Percentiles rank a stretch among this genome's conserved stretches.
phyloP scores from a whole-genome alignment of 352 stramenopile species.

The Globisporangium nagaii region DNA sequence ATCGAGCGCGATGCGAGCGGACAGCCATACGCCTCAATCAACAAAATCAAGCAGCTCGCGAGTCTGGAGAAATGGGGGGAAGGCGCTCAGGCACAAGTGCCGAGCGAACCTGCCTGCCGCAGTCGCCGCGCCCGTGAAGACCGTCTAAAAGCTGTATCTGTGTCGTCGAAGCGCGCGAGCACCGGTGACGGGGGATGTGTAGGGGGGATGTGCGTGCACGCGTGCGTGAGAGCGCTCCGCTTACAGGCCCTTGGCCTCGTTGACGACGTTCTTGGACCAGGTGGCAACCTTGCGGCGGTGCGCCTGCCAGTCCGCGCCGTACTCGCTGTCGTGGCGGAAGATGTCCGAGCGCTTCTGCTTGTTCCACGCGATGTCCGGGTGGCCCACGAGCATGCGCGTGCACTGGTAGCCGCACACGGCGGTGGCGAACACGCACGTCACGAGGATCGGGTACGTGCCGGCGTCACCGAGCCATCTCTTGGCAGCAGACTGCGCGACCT shows the following conservation, averaged over 20 bases:
- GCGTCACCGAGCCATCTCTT: slow-evolving; percentile 77
- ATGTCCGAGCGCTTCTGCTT: slow-evolving; percentile 72
- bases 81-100: neutral
- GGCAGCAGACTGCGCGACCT: slow-evolving; percentile 38
- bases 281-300: slow-evolving; percentile 69
- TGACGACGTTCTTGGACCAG: slow-evolving; percentile 70
- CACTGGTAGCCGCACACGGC: slow-evolving; percentile 70
- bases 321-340: slow-evolving; percentile 61
- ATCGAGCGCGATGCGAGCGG: too few species aligned
- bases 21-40: slow-evolving; percentile 2
- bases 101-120: neutral
- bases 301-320: slow-evolving; percentile 64
- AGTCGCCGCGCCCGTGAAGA: neutral
- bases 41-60: slow-evolving; percentile 6
- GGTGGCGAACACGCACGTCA: slow-evolving; percentile 58
- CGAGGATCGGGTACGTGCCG: slow-evolving; percentile 69
- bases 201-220: too few species aligned
- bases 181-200: too few species aligned
- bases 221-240: neutral
- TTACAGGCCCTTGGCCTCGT: slow-evolving; percentile 73
- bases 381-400: slow-evolving; percentile 56
- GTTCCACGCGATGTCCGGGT: slow-evolving; percentile 77
- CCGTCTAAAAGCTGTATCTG: slow-evolving; percentile 6
- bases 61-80: neutral
- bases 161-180: too few species aligned